Evolutionary conservation across 2,329 filamentous ascomycete species (phyloP), one percentile per base, ranked within the genome.

Genomic region (Cordyceps fumosorosea): DNA sequence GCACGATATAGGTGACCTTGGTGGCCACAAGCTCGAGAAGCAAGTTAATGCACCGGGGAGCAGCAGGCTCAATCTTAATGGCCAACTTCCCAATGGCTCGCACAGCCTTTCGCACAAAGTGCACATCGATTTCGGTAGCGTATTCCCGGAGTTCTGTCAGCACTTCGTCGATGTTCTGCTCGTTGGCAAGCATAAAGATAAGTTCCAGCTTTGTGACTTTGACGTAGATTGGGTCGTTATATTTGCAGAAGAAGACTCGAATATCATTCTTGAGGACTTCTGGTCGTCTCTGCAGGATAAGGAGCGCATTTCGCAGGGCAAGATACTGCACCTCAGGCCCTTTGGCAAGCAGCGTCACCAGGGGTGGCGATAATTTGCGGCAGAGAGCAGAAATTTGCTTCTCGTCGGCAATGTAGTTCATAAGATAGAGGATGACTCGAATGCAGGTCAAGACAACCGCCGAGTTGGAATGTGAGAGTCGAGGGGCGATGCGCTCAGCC

Each of bases 161-260:
- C 1, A 99, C 95, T 72, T 98, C 91, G 55, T 91, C 89, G 68
- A 99, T 99, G 73, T 99, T 99, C 70, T 88, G 89, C 75, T 97
- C 92, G 40, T 86, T 96, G 8, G 95, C 95, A 64, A 99, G 84
- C 95, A 98, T 99, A 76, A 99, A 99, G 67, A 99, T 98, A 68
- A 99, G 84, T 76, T 99, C 95, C 56, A 99, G 83, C 77, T 99
- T 99, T 18, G 95, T 99, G 57, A 99, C 95, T 76, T 99, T 99
- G 77, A 99, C 95, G 74, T 98, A 99, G 66, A 99, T 99, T 0
- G 95, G 95, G 72, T 99, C 95, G 74, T 99, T 99, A 77, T 99
- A 99, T 81, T 99, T 99, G 86, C 95, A 99, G 77, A 99, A 99
- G 78, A 99, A 99, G 37, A 99, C 95, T 53, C 95, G 87, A 65